Base-by-base conservation (phyloP, 1,284 basidiomycete genomes). In the Leccinum subrobustum region DNA sequence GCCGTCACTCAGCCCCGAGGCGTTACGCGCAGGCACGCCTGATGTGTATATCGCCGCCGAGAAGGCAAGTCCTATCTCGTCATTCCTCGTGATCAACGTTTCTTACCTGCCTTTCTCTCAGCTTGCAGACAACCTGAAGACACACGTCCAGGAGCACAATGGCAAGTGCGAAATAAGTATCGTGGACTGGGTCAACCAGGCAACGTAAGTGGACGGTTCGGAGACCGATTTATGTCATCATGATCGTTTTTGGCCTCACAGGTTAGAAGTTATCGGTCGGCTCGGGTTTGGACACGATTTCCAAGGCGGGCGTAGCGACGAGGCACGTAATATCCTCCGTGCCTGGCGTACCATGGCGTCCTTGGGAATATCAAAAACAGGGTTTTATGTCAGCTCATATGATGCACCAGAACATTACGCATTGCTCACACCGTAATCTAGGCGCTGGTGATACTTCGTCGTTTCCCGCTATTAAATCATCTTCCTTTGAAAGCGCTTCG, bases 201-300 rank as follows among this genome's bases (percentile, higher is more conserved):
- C 60, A 31, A 61, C 59, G 60, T 61, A 33, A 55, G 59, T 51
- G 14, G 27, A 11, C 3, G 8, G 27, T 25, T 39, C n/a, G 33
- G 6, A 14, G 4, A 27, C 2, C 16, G 8, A 47, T n/a, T 14
- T 3, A 14, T 9, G 4, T 33, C 23, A 11, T 37, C 18, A 9
- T 14, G 29, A 48, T 5, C 31, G 6, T 50, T 44, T 6, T 50
- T 25, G 47, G 23, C 23, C 12, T 44, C 3, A 4, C 47, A 61
- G 60, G 3, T n/a, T 61, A 5, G 59, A 61, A 16, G 52, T 31
- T 12, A 61, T 61, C 23, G 52, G 59, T 37, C 59, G 60, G 7
- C 60, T 61, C 11, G 60, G 60, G 3, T 61, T 61, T 53, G 60
- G 60, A 29, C 52, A 61, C 18, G 59, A 61, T 35, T 61, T 61